Evolutionary conservation across 345 rosid species (phyloP).

Genomic region (Hibiscus mutabilis): DNA sequence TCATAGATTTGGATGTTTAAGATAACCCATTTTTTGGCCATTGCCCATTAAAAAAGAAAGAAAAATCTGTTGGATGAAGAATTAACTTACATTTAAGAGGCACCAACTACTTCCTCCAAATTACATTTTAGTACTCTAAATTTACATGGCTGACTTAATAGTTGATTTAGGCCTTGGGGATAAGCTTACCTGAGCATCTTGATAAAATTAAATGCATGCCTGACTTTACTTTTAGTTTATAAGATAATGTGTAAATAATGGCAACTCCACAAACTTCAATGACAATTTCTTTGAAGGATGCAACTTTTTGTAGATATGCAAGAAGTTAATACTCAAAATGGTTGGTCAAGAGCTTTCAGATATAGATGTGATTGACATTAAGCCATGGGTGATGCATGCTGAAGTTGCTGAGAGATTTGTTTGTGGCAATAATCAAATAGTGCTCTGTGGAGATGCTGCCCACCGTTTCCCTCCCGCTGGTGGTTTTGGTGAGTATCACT

Average conservation of each 20-base stretch:
- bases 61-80: background rate
- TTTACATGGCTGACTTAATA: background rate
- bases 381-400: constrained; percentile 99
- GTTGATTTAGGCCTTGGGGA: background rate
- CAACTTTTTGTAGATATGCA: constrained; percentile 67
- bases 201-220: background rate
- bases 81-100: background rate
- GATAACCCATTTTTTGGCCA: background rate
- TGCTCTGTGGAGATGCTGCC: constrained; percentile 95
- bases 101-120: background rate
- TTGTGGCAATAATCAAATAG: constrained; percentile 47
- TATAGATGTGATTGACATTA: constrained; percentile 63
- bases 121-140: background rate
- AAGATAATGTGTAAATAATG: constrained; percentile 5
- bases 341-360: constrained; percentile 83
- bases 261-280: constrained; percentile 1
- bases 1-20: constrained; percentile 1
- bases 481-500: constrained; percentile 75
- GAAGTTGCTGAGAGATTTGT: constrained; percentile 82
- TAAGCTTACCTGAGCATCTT: background rate
- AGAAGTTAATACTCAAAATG: constrained; percentile 65
- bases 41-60: background rate
- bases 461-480: constrained; percentile 97
- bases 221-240: background rate
- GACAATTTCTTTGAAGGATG: constrained; percentile 33